Conservation (phyloP, 2,329 filamentous ascomycete species). For the Cordyceps fumosorosea region DNA sequence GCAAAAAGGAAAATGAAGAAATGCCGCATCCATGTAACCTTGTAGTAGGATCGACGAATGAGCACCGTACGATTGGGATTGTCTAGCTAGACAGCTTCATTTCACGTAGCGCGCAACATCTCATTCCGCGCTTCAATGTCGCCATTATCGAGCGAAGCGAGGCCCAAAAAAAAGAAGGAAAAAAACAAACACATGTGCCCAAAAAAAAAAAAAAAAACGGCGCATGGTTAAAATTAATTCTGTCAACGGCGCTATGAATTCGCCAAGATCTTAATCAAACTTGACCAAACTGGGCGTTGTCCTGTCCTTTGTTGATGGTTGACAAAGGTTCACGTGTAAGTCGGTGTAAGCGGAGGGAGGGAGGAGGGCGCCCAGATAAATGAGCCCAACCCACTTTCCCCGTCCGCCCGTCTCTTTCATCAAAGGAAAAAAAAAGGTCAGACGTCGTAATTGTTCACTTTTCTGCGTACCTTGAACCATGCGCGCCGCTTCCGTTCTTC, state of each 20-base stretch:
- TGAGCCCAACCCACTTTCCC: not conserved
- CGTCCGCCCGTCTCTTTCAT: not conserved
- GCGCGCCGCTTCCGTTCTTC: not conserved
- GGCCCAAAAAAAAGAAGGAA: not conserved
- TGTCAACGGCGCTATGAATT: not conserved
- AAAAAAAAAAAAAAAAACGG: not conserved
- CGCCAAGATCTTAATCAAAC: not conserved
- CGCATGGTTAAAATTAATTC: not conserved
- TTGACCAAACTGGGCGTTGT: not conserved
- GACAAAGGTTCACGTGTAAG: no score
- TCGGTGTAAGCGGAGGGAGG: not conserved
- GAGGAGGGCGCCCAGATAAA: not conserved
- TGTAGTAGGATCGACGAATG: not conserved
- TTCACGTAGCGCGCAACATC: not conserved
- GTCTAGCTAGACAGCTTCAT: not conserved
- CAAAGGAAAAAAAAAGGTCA: not conserved
- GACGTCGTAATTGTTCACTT: not conserved
- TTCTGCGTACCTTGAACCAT: not conserved
- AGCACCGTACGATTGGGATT: not conserved
- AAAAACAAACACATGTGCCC: not conserved
- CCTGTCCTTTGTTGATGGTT: no score
- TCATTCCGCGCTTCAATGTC: constrained; percentile 1
- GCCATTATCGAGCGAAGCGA: not conserved
- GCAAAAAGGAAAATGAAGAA: not conserved
- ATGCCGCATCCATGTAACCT: not conserved